These are phyloP conservation scores for Phytophthora tubulina DNA, from an alignment of 352 stramenopile species.

Conservation along the genomic window DNA sequence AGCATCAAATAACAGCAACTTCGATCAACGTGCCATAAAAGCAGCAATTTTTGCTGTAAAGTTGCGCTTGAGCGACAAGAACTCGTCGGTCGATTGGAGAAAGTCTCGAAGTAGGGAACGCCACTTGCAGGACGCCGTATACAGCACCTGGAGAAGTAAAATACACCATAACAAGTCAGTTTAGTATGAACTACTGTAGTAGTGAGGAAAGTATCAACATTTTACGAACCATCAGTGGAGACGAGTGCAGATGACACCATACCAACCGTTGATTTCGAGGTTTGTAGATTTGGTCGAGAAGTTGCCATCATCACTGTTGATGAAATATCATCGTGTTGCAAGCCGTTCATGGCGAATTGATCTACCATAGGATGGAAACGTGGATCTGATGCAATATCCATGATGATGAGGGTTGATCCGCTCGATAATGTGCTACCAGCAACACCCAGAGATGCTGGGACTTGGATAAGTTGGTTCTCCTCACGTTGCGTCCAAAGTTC, in stretches of 20 bases:
- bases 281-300: background rate
- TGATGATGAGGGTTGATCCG: slow-evolving; percentile 47
- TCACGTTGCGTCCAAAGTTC: slow-evolving; percentile 76
- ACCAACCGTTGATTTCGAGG: slow-evolving; percentile 36
- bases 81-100: slow-evolving; percentile 25
- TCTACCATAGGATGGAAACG: slow-evolving; percentile 77
- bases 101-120: slow-evolving; percentile 40
- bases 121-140: slow-evolving; percentile 68
- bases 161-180: slow-evolving; percentile 3
- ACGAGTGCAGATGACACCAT: slow-evolving; percentile 61
- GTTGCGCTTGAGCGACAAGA: slow-evolving; percentile 35
- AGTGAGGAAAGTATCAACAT: background rate
- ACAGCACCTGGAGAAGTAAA: slow-evolving; percentile 36
- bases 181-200: background rate
- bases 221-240: slow-evolving; percentile 47
- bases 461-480: slow-evolving; percentile 53
- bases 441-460: slow-evolving; percentile 66
- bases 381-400: slow-evolving; percentile 50
- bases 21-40: slow-evolving; percentile 50
- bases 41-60: slow-evolving; percentile 51
- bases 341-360: slow-evolving; percentile 51
- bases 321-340: slow-evolving; percentile 28
- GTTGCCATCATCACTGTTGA: slow-evolving; percentile 20
- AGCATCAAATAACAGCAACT: background rate
- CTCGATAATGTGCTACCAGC: slow-evolving; percentile 57